Conservation (phyloP, 306 rosid species). For the Boehmeria nivea region DNA sequence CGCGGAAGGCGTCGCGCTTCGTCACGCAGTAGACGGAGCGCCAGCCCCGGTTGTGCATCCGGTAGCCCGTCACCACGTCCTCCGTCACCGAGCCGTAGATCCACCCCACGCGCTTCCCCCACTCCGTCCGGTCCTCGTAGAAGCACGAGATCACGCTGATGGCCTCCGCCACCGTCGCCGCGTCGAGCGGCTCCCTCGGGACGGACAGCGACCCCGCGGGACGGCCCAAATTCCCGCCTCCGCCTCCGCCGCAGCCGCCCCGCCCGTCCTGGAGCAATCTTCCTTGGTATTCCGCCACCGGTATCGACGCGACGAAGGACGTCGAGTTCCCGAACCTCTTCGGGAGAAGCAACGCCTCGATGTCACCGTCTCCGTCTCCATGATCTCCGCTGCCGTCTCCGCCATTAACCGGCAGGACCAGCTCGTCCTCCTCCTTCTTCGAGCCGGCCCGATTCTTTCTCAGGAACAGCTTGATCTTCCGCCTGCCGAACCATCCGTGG, state of each 20-base stretch:
- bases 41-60: conserved; percentile 95
- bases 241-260: conserved; percentile 26
- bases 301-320: conserved; percentile 62
- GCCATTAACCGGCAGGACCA: conserved; percentile 38
- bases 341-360: conserved; percentile 73
- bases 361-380: conserved; percentile 70
- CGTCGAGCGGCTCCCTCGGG: conserved; percentile 79
- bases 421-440: conserved; percentile 59
- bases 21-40: conserved; percentile 79
- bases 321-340: conserved; percentile 76
- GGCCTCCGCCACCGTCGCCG: conserved; percentile 82
- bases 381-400: conserved; percentile 47
- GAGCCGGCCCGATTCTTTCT: conserved; percentile 33
- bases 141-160: conserved; percentile 76
- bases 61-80: conserved; percentile 81
- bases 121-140: conserved; percentile 81
- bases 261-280: conserved; percentile 54
- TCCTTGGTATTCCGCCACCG: conserved; percentile 79
- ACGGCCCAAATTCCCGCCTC: conserved; percentile 54
- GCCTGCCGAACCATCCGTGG: conserved; percentile 69
- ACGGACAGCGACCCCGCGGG: conserved; percentile 79
- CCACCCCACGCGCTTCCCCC: conserved; percentile 91
- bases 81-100: conserved; percentile 93
- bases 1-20: conserved; percentile 75
- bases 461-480: conserved; percentile 52